Percentiles rank a stretch among this genome's conserved stretches.
Conservation (phyloP, 1,284 basidiomycete species). For the Ustilago xerochloae region DNA sequence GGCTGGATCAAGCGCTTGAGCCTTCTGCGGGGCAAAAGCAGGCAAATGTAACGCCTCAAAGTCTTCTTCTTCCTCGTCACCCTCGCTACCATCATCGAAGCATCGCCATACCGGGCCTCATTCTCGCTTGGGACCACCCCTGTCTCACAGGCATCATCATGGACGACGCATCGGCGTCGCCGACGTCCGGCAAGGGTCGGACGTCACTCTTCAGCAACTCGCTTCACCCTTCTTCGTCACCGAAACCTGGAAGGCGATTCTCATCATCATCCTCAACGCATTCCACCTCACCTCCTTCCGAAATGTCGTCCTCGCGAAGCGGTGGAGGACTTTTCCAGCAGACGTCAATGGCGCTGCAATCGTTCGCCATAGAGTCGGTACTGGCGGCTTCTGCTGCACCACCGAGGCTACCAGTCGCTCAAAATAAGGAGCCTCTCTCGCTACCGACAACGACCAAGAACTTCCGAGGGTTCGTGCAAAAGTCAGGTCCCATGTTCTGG, state of each 20-base stretch:
- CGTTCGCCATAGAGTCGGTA: conserved; percentile 57
- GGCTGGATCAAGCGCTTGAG: conserved; percentile 10
- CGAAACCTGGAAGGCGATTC: conserved; percentile 11
- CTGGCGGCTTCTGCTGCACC: conserved; percentile 56
- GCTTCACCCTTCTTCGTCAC: conserved; percentile 16
- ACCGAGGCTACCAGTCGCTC: conserved; percentile 58
- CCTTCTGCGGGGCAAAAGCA: conserved; percentile 5
- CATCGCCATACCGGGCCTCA: background rate
- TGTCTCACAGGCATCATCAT: conserved; percentile 7
- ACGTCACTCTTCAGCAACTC: conserved; percentile 40
- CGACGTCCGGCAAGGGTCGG: conserved; percentile 30
- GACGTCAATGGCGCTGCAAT: conserved; percentile 52
- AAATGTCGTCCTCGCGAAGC: conserved; percentile 9
- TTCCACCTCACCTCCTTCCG: conserved; percentile 13
- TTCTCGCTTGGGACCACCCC: background rate
- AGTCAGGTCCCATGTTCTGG: conserved; percentile 65
- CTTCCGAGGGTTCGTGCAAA: conserved; percentile 67
- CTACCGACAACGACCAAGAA: conserved; percentile 64
- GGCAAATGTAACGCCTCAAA: background rate
- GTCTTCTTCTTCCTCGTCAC: background rate
- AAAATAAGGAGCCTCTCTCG: conserved; percentile 64
- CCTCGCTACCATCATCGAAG: background rate
- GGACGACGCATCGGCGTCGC: conserved; percentile 34
- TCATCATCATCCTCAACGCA: conserved; percentile 32
- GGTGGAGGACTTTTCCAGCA: conserved; percentile 36